Percentiles rank a stretch among this genome's conserved stretches.
Conservation (phyloP, 1,139 yeast species). For the Scheffersomyces segobiensis region DNA sequence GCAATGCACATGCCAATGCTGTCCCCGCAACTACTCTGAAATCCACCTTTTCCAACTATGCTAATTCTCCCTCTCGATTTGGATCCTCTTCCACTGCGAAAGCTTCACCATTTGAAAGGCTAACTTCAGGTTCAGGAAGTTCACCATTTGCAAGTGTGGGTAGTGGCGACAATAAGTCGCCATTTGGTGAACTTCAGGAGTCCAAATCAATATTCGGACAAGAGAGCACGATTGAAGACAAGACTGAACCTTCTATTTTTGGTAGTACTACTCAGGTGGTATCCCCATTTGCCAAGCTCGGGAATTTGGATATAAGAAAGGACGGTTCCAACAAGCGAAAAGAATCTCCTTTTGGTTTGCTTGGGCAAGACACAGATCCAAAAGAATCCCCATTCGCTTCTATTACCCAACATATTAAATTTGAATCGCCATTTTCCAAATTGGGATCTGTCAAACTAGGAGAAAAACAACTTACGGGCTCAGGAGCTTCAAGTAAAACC, state of each 20-base stretch:
- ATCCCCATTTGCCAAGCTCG: background rate
- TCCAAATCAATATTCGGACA: slow-evolving; percentile 8
- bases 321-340: background rate
- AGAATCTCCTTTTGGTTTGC: background rate
- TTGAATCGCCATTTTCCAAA: slow-evolving; percentile 4
- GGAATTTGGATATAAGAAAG: background rate
- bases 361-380: background rate
- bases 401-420: background rate
- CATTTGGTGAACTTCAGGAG: slow-evolving; percentile 13
- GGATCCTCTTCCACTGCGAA: slow-evolving; percentile 4
- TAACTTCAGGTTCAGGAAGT: slow-evolving; percentile 7
- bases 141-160: slow-evolving; percentile 6
- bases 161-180: slow-evolving; percentile 4
- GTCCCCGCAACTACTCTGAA: slow-evolving; percentile 2
- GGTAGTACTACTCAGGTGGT: background rate
- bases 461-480: background rate
- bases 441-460: background rate
- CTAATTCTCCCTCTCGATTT: slow-evolving; percentile 15
- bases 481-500: background rate
- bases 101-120: slow-evolving; percentile 11
- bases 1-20: background rate
- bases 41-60: slow-evolving; percentile 10
- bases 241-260: background rate
- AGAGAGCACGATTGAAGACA: too few relatives aligned
- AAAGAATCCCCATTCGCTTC: background rate